Percentiles rank a stretch among this genome's conserved stretches.
phyloP scores from a whole-genome alignment of 257 asterid genomes.

The Petunia secreta region DNA sequence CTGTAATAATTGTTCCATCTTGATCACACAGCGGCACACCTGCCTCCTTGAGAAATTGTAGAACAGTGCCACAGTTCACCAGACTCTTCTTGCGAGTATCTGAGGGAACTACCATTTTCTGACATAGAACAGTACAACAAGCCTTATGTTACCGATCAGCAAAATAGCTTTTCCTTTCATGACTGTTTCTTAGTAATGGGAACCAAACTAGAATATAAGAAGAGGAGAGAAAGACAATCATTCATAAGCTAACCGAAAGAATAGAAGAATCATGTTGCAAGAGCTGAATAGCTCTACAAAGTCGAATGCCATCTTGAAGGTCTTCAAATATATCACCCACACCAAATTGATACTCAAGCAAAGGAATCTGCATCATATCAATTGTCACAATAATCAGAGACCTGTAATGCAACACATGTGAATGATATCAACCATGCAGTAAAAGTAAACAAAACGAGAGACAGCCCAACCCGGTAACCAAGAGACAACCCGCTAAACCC shows the following conservation, averaged over 20 bases:
- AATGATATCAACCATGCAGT: constrained; percentile 5
- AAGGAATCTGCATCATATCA: constrained; percentile 62
- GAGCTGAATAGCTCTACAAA: constrained; percentile 85
- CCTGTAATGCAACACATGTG: constrained; percentile 5
- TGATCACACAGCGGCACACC: constrained; percentile 70
- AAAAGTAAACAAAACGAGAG: background rate
- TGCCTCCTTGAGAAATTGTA: constrained; percentile 72
- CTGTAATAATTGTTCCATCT: constrained; percentile 70
- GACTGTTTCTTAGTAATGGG: background rate
- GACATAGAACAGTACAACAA: constrained; percentile 37
- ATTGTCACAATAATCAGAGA: background rate
- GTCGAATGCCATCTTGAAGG: constrained; percentile 80
- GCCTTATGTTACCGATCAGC: constrained; percentile 13
- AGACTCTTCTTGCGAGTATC: constrained; percentile 76
- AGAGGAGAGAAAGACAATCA: background rate
- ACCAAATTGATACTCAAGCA: constrained; percentile 71
- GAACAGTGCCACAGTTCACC: constrained; percentile 76
- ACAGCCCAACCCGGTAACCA: background rate
- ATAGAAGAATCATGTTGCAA: constrained; percentile 76
- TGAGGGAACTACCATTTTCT: constrained; percentile 90
- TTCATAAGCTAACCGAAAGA: constrained; percentile 63
- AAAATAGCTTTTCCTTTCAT: background rate
- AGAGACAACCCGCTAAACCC: background rate
- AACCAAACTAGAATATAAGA: background rate
- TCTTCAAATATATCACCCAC: constrained; percentile 74